Conservation (phyloP, 176 grass and related monocot genomes). For the Dactylis glomerata region DNA sequence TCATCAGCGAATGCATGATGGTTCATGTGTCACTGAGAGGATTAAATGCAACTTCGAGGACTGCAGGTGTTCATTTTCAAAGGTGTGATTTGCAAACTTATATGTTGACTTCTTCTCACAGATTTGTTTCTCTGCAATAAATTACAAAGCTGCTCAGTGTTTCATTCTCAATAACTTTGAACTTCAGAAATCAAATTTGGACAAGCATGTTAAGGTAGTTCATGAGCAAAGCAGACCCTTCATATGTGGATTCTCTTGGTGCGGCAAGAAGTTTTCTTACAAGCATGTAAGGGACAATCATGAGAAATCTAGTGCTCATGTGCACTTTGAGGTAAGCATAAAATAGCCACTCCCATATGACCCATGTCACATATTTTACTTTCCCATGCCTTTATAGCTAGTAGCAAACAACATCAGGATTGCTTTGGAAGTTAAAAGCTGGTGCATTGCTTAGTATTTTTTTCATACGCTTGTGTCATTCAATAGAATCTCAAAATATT, state of each 20-base stretch:
- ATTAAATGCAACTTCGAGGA: conserved; percentile 57
- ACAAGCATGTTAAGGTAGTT: conserved; percentile 55
- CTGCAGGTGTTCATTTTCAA: conserved; percentile 70
- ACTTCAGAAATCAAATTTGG: conserved; percentile 68
- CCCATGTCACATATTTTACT: not conserved
- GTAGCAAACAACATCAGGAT: too few species aligned
- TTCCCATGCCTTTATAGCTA: not conserved
- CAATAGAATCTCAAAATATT: too few species aligned
- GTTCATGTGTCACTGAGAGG: conserved; percentile 28
- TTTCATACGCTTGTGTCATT: too few species aligned
- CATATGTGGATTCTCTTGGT: conserved; percentile 48
- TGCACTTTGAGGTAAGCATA: conserved; percentile 40
- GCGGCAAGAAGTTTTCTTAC: conserved; percentile 66
- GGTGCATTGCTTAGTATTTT: too few species aligned
- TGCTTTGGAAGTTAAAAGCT: too few species aligned
- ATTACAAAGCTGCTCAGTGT: not conserved
- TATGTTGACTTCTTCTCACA: not conserved
- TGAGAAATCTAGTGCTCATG: conserved; percentile 54
- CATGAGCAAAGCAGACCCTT: conserved; percentile 54
- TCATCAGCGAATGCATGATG: conserved; percentile 59
- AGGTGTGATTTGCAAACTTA: conserved; percentile 37
- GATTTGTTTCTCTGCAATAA: not conserved
- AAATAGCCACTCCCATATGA: not conserved
- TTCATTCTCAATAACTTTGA: conserved; percentile 19
- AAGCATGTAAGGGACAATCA: conserved; percentile 87